These are phyloP conservation scores for Tardiomyces digboiensis DNA, from an alignment of 1,139 yeast species.

Conservation along the genomic window DNA sequence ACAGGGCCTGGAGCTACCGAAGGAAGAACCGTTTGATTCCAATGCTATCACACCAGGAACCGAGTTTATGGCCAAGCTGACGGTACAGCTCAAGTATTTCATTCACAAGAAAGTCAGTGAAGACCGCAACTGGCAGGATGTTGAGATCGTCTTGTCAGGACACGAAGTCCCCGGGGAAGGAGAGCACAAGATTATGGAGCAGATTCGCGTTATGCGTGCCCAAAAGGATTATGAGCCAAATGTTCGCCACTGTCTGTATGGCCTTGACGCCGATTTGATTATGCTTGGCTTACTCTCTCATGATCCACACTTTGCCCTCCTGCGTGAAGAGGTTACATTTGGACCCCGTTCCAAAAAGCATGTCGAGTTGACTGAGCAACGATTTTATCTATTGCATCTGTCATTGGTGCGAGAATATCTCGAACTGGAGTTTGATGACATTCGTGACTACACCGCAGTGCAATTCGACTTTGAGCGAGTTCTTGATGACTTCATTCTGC, in stretches of 20 bases:
- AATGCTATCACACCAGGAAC: conserved; percentile 99
- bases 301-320: conserved; percentile 89
- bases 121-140: conserved; percentile 85
- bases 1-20: conserved; percentile 53
- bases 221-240: conserved; percentile 84
- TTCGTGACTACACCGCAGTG: conserved; percentile 18
- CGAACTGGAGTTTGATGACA: conserved; percentile 72
- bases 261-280: conserved; percentile 95
- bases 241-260: conserved; percentile 89
- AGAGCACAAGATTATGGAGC: conserved; percentile 96
- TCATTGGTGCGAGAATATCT: conserved; percentile 86
- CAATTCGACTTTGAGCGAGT: conserved; percentile 78
- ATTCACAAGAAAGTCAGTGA: conserved; percentile 76
- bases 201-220: conserved; percentile 76
- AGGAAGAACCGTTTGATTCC: conserved; percentile 57
- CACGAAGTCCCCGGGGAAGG: conserved; percentile 99
- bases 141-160: conserved; percentile 83
- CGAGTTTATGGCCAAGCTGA: conserved; percentile 88
- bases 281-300: conserved; percentile 94
- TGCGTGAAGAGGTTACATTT: conserved; percentile 93
- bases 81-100: conserved; percentile 79
- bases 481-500: conserved; percentile 85
- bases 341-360: conserved; percentile 42
- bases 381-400: conserved; percentile 73
- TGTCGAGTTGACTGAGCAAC: conserved; percentile 61